These are phyloP conservation scores for Pleurotus eryngii DNA, from an alignment of 768 basidiomycete genomes.

Conservation along the genomic window DNA sequence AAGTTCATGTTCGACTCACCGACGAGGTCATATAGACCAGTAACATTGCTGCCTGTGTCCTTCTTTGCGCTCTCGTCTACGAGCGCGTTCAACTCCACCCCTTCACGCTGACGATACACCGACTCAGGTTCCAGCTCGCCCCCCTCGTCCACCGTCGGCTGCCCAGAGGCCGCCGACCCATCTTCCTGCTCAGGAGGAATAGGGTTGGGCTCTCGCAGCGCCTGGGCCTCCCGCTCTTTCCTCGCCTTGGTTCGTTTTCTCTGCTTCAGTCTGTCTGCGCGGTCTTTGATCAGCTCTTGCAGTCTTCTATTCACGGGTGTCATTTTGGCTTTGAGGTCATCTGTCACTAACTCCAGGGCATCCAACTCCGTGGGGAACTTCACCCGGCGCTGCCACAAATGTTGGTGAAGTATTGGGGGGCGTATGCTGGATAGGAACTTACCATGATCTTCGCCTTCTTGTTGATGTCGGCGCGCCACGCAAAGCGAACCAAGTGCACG, in stretches of 20 bases:
- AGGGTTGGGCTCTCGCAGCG: neutral
- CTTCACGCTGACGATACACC: slow-evolving; percentile 62
- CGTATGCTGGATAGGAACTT: slow-evolving; percentile 10
- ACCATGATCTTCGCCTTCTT: slow-evolving; percentile 99
- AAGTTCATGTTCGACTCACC: slow-evolving; percentile 46
- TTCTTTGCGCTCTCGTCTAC: slow-evolving; percentile 58
- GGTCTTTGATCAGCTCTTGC: slow-evolving; percentile 80
- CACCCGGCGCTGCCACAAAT: slow-evolving; percentile 65
- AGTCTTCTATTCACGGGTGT: slow-evolving; percentile 67
- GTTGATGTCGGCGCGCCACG: slow-evolving; percentile 85
- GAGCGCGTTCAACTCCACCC: slow-evolving; percentile 57
- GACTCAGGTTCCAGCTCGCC: slow-evolving; percentile 65
- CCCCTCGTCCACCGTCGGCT: slow-evolving; percentile 23
- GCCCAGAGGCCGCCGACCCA: slow-evolving; percentile 12
- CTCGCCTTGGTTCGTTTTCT: slow-evolving; percentile 66
- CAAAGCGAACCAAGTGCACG: slow-evolving; percentile 95
- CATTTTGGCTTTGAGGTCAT: slow-evolving; percentile 72
- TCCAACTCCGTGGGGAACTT: slow-evolving; percentile 92
- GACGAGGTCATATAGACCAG: slow-evolving; percentile 87
- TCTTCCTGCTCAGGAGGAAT: neutral
- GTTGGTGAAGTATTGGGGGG: too few relatives aligned
- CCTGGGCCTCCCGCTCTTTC: slow-evolving; percentile 2
- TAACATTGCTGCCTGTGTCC: slow-evolving; percentile 73
- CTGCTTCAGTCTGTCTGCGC: slow-evolving; percentile 78
- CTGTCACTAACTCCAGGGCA: slow-evolving; percentile 75